Base-by-base conservation (phyloP, 305 asterid species). In the Fraxinus platypoda region DNA sequence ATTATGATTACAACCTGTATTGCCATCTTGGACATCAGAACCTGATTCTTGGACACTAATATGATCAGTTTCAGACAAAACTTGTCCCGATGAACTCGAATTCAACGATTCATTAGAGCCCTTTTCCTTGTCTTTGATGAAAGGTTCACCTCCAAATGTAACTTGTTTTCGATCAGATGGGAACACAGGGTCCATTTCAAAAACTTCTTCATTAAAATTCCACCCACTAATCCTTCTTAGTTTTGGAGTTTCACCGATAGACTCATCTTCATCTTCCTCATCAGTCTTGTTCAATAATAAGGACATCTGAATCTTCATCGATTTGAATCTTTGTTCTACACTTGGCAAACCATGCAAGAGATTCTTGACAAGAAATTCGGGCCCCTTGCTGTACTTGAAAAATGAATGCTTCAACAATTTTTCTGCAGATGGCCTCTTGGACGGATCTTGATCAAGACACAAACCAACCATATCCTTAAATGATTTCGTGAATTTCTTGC, bases 361-460 rank as follows among this genome's bases (percentile, higher is more conserved):
- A 81, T 90, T 93, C 91, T 87, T 91, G 9, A 91, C 91, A 26
- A 93, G 83, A 81, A 86, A 92, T 21, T 91, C 94, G n/a, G 91
- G 74, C 9, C 97, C 92, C 83, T 90, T 91, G 75, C 93, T 87
- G 38, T 88, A 81, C 91, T 85, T 90, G 87, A 93, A 93, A 82
- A 93, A 92, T 0, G 95, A 78, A 83, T 95, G 98, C 83, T 88
- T 92, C 89, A 95, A n/a, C 33, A 95, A 35, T 76, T 93, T 93
- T n/a, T 91, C 93, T 0, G 97, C 90, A 1, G 93, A 87, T 6
- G 98, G 98, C 90, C 98, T 87, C 75, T 85, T 93, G 0, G 92
- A 87, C 0, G 98, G 98, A 79, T 95, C 97, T 75, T 93, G 95
- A 78, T 92, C 94, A 4, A 95, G 97, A 83, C 98, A 95, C 62